phyloP scores from a whole-genome alignment of 2,329 filamentous ascomycete species.

The Penicillium sp. region DNA sequence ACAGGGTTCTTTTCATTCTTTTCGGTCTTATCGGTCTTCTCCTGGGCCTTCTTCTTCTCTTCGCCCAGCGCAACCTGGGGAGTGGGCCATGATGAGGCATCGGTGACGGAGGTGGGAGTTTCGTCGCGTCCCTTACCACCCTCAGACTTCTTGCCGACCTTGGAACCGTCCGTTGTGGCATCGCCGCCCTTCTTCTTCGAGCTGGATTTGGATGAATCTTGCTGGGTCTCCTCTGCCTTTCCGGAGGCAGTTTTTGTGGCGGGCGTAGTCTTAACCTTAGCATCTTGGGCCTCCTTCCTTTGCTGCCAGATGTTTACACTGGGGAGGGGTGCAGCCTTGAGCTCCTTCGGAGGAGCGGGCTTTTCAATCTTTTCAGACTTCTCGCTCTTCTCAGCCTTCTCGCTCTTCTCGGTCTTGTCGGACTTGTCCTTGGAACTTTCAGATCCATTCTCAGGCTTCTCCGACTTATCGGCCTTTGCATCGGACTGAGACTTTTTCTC shows the following conservation, averaged over 20 bases:
- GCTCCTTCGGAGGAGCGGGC: conserved; percentile 61
- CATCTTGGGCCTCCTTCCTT: conserved; percentile 69
- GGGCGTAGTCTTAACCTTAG: conserved; percentile 50
- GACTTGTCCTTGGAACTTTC: conserved; percentile 52
- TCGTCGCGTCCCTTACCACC: conserved; percentile 48
- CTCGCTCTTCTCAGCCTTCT: conserved; percentile 64
- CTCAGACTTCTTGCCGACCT: conserved; percentile 42
- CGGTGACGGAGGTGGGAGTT: conserved; percentile 68
- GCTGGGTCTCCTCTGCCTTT: conserved; percentile 43
- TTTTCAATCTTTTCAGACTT: conserved; percentile 68
- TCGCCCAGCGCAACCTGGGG: conserved; percentile 79
- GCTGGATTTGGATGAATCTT: conserved; percentile 43
- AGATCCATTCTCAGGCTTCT: conserved; percentile 50
- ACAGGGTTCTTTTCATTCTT: conserved; percentile 66
- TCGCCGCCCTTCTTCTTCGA: conserved; percentile 47
- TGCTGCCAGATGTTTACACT: conserved; percentile 87
- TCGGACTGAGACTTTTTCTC: conserved; percentile 65
- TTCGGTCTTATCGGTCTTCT: conserved; percentile 62
- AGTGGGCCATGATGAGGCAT: conserved; percentile 86
- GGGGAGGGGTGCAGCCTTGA: conserved; percentile 82
- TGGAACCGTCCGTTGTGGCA: conserved; percentile 32
- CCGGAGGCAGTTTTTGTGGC: conserved; percentile 31
- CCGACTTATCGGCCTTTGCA: conserved; percentile 63
- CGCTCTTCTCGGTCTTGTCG: conserved; percentile 50
- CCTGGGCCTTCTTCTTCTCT: conserved; percentile 71